Base-by-base conservation (phyloP, 257 asterid species). In the Ligustrum vulgare region DNA sequence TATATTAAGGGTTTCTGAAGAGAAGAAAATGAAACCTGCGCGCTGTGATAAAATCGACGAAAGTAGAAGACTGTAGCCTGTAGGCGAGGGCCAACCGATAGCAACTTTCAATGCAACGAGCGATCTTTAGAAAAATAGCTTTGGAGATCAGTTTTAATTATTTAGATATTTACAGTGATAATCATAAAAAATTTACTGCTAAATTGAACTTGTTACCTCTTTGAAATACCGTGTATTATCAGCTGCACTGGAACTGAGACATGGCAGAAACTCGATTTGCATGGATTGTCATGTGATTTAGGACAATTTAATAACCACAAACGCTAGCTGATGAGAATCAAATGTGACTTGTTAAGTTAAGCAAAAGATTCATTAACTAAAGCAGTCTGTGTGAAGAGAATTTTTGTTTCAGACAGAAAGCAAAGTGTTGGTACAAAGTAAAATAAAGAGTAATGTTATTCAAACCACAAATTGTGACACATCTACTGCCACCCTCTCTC, bases 261-360 rank as follows among this genome's bases (percentile, higher is more conserved):
- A 51, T 8, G 23, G 1, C 67, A 67, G 8, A 45, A 13, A 62
- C n/a, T 36, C 58, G 54, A 41, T 2, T 78, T 80, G 81, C 69
- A 69, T 43, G 71, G 68, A 4, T 10, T 8, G 64, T 20, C 25
- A 8, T 75, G 65, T 51, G 63, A 45, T 8, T 36, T 43, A 18
- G 58, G 63, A 51, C 13, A 34, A 39, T 58, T 84, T 72, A 79
- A 84, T 82, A 74, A 83, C 67, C 31, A 65, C 49, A 69, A 58
- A 34, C 20, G 3, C 31, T 65, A 74, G 3, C 31, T 65, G 76
- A 34, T 35, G 73, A 77, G 88, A 77, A 84, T 84, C 86, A 82
- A 81, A 79, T 81, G 79, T 82, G 75, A 79, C 86, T 82, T 82
- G 81, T 56, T 33, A 23, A 56, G 36, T 35, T 72, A 5, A 68